These are phyloP conservation scores for Russula lepida DNA, from an alignment of 768 basidiomycete genomes.

Conservation along the genomic window DNA sequence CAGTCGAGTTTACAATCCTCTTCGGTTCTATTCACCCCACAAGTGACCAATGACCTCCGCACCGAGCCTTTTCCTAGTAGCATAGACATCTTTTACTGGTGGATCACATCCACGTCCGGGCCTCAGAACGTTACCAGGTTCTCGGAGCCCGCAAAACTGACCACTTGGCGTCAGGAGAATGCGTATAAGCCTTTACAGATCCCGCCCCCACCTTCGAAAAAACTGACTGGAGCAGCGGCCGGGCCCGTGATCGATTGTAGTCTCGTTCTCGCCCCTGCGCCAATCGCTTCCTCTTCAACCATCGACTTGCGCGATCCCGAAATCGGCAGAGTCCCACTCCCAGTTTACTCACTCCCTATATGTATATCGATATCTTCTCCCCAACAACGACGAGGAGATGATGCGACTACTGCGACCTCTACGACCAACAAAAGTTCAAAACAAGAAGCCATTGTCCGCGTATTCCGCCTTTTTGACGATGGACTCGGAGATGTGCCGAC, in stretches of 20 bases:
- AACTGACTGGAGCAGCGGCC: constrained; percentile 9
- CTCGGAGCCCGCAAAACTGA: constrained; percentile 52
- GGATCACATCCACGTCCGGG: constrained; percentile 32
- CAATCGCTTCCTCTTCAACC: constrained; percentile 24
- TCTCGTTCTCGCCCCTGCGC: constrained; percentile 46
- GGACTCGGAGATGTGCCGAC: constrained; percentile 11
- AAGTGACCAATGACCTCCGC: constrained; percentile 83
- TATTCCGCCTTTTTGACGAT: constrained; percentile 34
- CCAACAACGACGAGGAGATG: constrained; percentile 17
- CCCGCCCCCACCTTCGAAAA: constrained; percentile 41
- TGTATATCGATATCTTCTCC: constrained; percentile 29
- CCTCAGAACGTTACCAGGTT: constrained; percentile 16
- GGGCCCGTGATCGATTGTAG: constrained; percentile 42
- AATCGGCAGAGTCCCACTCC: constrained; percentile 43
- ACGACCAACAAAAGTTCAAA: constrained; percentile 30
- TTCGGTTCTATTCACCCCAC: constrained; percentile 60
- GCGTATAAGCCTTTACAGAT: constrained; percentile 73
- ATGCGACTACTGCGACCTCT: background rate
- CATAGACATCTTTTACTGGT: constrained; percentile 64
- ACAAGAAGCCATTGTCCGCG: constrained; percentile 60
- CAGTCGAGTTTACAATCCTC: constrained; percentile 35
- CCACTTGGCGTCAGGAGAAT: constrained; percentile 57
- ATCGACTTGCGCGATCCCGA: constrained; percentile 37
- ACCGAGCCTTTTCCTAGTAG: constrained; percentile 55
- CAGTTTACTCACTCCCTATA: constrained; percentile 66